These are phyloP conservation scores for Dryadomyces quercus-mongolicae DNA, from an alignment of 2,329 filamentous ascomycete genomes.

Conservation along the genomic window DNA sequence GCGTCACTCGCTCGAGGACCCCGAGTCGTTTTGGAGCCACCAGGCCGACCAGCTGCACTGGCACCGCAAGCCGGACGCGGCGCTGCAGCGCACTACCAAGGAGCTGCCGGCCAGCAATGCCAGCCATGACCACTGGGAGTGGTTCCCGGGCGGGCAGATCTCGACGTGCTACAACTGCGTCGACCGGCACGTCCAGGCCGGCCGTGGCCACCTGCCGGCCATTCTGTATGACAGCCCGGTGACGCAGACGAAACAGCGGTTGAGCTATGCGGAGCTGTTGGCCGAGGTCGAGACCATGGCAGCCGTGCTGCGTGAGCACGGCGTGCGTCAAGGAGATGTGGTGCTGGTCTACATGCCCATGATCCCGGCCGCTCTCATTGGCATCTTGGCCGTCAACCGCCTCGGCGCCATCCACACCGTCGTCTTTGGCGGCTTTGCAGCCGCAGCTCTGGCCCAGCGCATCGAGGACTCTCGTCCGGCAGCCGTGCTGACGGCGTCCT, in stretches of 20 bases:
- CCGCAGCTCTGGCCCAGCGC: constrained; percentile 69
- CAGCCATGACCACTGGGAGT: constrained; percentile 70
- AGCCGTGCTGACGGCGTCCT: constrained; percentile 76
- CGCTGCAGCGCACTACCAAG: constrained; percentile 49
- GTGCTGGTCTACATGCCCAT: constrained; percentile 96
- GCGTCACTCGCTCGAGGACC: constrained; percentile 50
- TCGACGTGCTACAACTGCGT: constrained; percentile 88
- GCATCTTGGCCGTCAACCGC: constrained; percentile 68
- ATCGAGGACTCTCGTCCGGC: constrained; percentile 72
- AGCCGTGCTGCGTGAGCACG: constrained; percentile 69
- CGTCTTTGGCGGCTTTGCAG: constrained; percentile 86
- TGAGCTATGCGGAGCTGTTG: constrained; percentile 65
- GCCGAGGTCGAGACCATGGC: constrained; percentile 72
- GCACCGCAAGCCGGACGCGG: constrained; percentile 60
- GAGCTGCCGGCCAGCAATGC: constrained; percentile 29
- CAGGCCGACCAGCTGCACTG: constrained; percentile 69
- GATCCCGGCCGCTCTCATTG: constrained; percentile 81
- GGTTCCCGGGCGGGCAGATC: constrained; percentile 83
- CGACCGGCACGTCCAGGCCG: constrained; percentile 73
- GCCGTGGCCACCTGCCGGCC: constrained; percentile 61
- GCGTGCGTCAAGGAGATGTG: constrained; percentile 71
- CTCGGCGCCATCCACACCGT: constrained; percentile 83
- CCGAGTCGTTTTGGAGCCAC: constrained; percentile 60
- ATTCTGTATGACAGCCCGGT: constrained; percentile 86
- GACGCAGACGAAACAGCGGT: constrained; percentile 55